Evolutionary conservation across 1,139 yeast genomes (phyloP).

Genomic region (Hyphopichia burtonii): DNA sequence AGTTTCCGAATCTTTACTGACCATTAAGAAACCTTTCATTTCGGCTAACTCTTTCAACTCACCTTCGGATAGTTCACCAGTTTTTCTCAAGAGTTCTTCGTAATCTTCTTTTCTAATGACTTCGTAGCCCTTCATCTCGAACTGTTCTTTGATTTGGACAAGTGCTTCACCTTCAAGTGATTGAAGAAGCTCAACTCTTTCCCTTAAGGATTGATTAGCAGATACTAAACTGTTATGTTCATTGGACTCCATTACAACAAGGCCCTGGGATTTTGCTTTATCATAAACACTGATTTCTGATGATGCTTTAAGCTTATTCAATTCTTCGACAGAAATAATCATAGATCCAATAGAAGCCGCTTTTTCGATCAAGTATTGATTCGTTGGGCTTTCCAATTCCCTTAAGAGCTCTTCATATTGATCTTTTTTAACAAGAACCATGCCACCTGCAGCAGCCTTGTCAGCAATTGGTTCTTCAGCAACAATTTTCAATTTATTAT

Average conservation of each 20-base stretch:
- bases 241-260: conserved; percentile 7
- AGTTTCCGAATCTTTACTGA: not conserved
- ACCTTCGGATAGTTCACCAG: conserved; percentile 2
- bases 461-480: conserved; percentile 16
- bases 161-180: conserved; percentile 3
- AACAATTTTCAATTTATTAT: conserved; percentile 15
- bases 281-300: conserved; percentile 4
- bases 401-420: conserved; percentile 14
- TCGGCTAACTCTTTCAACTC: conserved; percentile 3
- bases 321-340: conserved; percentile 4
- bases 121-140: conserved; percentile 5
- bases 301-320: conserved; percentile 5
- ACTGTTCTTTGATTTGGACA: conserved; percentile 1
- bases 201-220: not conserved
- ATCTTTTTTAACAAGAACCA: conserved; percentile 26
- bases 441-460: conserved; percentile 29
- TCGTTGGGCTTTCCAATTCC: conserved; percentile 1
- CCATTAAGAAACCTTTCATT: conserved; percentile 1
- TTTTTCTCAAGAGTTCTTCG: conserved; percentile 1
- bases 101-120: conserved; percentile 7
- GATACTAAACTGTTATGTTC: conserved; percentile 2
- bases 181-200: not conserved
- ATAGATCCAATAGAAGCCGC: conserved; percentile 14
- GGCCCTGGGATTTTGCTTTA: conserved; percentile 9
- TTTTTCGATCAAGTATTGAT: conserved; percentile 1